Evolutionary conservation across 2,329 filamentous ascomycete genomes (phyloP).

Genomic region (Aspergillus sp.): DNA sequence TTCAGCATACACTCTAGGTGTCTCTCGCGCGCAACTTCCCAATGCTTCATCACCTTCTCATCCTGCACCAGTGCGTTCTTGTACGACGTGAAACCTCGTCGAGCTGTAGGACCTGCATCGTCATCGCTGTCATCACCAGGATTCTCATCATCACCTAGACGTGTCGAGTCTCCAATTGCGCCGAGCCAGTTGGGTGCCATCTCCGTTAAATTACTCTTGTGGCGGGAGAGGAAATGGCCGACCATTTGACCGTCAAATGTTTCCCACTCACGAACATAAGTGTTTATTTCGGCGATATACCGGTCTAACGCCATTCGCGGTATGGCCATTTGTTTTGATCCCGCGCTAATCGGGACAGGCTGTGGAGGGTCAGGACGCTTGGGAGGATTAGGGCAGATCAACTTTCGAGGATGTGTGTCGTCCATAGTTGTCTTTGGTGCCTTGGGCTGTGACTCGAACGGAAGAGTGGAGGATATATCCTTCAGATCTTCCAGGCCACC

Average conservation of each 20-base stretch:
- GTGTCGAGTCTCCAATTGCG: conserved; percentile 49
- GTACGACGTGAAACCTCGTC: conserved; percentile 47
- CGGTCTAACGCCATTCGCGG: conserved; percentile 49
- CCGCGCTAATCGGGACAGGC: conserved; percentile 18
- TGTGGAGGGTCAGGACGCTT: conserved; percentile 45
- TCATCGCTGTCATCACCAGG: conserved; percentile 29
- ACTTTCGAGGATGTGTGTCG: conserved; percentile 35
- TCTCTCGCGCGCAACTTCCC: conserved; percentile 48
- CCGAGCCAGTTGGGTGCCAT: conserved; percentile 52
- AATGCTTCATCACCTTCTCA: conserved; percentile 45
- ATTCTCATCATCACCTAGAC: conserved; percentile 23
- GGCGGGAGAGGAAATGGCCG: conserved; percentile 55
- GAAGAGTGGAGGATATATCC: conserved; percentile 55
- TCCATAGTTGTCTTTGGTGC: conserved; percentile 42
- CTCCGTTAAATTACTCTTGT: conserved; percentile 47
- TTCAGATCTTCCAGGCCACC: conserved; percentile 54
- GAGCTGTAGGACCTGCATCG: conserved; percentile 24
- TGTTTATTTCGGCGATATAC: conserved; percentile 54
- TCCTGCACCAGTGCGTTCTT: conserved; percentile 48
- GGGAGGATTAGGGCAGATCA: conserved; percentile 54
- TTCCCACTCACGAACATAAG: conserved; percentile 59
- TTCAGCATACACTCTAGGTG: conserved; percentile 45
- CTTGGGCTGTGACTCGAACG: conserved; percentile 57
- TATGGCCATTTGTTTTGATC: conserved; percentile 39
- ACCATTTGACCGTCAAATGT: conserved; percentile 56